phyloP scores from a whole-genome alignment of 2,329 filamentous ascomycete species.

The Pseudocercospora vitis region DNA sequence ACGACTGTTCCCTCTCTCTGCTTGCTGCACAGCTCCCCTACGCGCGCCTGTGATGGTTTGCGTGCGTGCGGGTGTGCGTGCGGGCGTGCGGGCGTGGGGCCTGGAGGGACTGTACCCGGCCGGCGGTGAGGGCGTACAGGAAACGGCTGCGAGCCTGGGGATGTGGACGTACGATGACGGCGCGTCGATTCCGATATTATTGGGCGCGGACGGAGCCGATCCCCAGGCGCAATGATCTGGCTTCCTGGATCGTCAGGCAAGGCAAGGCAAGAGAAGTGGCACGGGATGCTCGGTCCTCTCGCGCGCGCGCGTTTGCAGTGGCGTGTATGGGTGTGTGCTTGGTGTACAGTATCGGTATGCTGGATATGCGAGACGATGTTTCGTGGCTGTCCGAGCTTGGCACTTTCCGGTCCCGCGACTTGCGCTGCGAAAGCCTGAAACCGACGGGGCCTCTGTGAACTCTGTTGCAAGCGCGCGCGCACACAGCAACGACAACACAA shows the following conservation, averaged over 20 bases:
- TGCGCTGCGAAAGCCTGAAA: too few relatives aligned
- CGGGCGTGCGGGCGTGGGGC: too few relatives aligned
- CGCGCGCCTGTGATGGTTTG: too few relatives aligned
- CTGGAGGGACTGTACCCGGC: slow-evolving; percentile 9
- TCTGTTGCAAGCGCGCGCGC: too few relatives aligned
- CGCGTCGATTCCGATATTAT: neutral
- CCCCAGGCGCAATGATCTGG: neutral
- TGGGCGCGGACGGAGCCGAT: slow-evolving; percentile 6
- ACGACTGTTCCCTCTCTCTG: too few relatives aligned
- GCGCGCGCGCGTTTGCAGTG: neutral
- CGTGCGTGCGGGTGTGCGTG: too few relatives aligned
- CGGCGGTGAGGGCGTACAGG: slow-evolving; percentile 19
- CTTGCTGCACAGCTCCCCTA: too few relatives aligned
- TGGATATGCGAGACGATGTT: slow-evolving; percentile 6
- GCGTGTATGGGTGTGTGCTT: neutral
- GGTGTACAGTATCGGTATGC: too few relatives aligned
- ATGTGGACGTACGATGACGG: slow-evolving; percentile 3
- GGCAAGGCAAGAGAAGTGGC: neutral
- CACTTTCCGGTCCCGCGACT: too few relatives aligned
- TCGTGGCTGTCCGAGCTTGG: slow-evolving; percentile 10
- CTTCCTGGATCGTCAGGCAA: too few relatives aligned
- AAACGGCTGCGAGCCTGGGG: slow-evolving; percentile 3
- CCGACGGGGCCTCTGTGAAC: too few relatives aligned
- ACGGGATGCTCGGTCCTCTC: neutral
- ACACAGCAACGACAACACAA: slow-evolving; percentile 3